Evolutionary conservation across 805 yeast genomes (phyloP), one percentile per base, ranked within the genome.

Genomic region (Clavispora asparagi): DNA sequence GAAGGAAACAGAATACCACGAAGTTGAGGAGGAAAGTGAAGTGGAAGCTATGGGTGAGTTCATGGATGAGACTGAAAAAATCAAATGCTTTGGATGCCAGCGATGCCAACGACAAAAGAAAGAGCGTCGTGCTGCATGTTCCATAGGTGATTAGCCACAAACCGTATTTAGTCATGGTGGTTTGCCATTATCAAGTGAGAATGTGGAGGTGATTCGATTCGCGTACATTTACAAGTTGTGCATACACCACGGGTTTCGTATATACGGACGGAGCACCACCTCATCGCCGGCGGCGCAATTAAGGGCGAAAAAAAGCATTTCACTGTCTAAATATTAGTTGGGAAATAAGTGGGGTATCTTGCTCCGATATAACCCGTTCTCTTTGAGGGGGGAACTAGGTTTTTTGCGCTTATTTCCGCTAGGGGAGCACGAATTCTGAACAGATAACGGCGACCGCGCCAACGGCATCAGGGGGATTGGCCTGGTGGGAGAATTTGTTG

Each of bases 1-100:
- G 57, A 6, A 56, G 43, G 43, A 51, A 47, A 37, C 47, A 46
- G 39, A 40, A 46, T 25, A 49, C 50, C 7, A 52, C 46, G 45
- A 55, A 55, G 44, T 56, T 56, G 38, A 54, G 50, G 12, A 56
- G 48, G 8, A 54, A 16, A 27, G 48, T 29, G 40, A 54, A 46
- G 16, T 52, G 45, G 32, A 46, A 30, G n/a, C 48, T 48, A 27
- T 44, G 47, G 7, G 58, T 54, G 30, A 56, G 51, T 25, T 56
- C 57, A 28, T 47, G 50, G 42, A 51, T 33, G 14, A 54, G 44
- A 14, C 53, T 48, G 43, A 51, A 47, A 27, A 44, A 48, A 28
- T 54, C 58, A 33, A 43, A 44, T 3, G 55, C 45, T 6, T 39
- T 46, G 7, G 50, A 43, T 10, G 48, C 50, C 54, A 48, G 52